phyloP scores from a whole-genome alignment of 2,329 filamentous ascomycete genomes.

The Aschersonia sp. region DNA sequence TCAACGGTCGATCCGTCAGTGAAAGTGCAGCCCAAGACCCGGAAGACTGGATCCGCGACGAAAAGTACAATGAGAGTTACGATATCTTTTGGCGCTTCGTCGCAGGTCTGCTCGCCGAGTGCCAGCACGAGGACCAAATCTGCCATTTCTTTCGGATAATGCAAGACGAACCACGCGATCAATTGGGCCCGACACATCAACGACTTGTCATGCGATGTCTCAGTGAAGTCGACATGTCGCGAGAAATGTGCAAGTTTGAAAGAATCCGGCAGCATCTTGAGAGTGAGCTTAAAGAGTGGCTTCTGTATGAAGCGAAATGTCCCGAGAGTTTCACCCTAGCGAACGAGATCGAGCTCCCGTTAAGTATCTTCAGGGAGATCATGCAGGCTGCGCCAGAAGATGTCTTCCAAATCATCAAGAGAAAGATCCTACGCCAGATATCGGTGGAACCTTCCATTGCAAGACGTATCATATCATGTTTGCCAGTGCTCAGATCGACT shows the following conservation, averaged over 20 bases:
- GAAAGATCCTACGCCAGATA: not conserved
- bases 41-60: conserved; percentile 12
- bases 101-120: conserved; percentile 15
- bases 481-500: not conserved
- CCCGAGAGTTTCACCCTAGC: too few species aligned
- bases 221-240: not conserved
- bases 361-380: not conserved
- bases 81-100: conserved; percentile 28
- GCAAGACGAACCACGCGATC: not conserved
- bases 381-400: not conserved
- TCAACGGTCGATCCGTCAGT: not conserved
- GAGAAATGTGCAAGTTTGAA: not conserved
- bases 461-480: not conserved
- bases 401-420: not conserved
- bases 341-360: not conserved
- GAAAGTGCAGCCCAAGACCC: not conserved
- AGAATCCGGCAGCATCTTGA: not conserved
- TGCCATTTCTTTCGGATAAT: not conserved
- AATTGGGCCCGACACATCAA: conserved; percentile 1
- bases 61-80: conserved; percentile 24
- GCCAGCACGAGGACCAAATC: not conserved
- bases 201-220: conserved; percentile 1
- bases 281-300: not conserved
- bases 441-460: not conserved
- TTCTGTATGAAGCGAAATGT: not conserved